Evolutionary conservation across 202 grass and related monocot genomes (phyloP), one percentile per base, ranked within the genome.

Genomic region (Saccharum hybrid): DNA sequence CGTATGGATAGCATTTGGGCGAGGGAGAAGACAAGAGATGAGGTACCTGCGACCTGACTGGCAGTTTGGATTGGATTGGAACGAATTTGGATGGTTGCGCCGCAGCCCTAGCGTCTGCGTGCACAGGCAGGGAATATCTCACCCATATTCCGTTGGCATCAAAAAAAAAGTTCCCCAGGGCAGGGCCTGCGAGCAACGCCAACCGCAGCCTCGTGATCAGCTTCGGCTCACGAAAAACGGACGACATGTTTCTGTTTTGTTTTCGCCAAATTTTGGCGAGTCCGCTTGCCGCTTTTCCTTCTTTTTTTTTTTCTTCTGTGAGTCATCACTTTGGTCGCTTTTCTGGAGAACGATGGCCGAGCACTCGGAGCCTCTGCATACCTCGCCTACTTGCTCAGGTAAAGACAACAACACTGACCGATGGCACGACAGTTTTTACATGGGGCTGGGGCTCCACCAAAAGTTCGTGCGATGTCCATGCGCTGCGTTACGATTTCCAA

Each of bases 111-210:
- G 11, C 45, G 45, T 48, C 45, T 14, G 45, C 19, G 16, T 54
- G 7, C 15, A 19, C 8, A 19, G 18, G 38, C 66, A 69, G 37
- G n/a, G 19, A n/a, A 7, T 33, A 10, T 70, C 86, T 82, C 69
- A 81, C 59, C 42, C 81, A 75, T 56, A 59, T 59, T 59, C 56
- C 56, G 56, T 59, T 59, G 56, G 56, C 56, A 60, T 60, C 56
- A 60, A 60, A 60, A 74, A 28, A 74, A 68, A 61, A 8, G 86
- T 90, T 74, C 88, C 41, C 2, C 76, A 86, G 83, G 26, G 26
- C 26, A 28, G 26, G 54, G 0, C 52, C 19, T 59, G 54, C 54
- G 79, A 37, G 69, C 66, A 69, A 54, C 33, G 39, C 73, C 88
- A 74, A 57, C 78, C 83, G 71, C 78, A 71, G 36, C 14, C 56